Conservation (phyloP, 2,329 filamentous ascomycete genomes). For the Chaetomium globosum region DNA sequence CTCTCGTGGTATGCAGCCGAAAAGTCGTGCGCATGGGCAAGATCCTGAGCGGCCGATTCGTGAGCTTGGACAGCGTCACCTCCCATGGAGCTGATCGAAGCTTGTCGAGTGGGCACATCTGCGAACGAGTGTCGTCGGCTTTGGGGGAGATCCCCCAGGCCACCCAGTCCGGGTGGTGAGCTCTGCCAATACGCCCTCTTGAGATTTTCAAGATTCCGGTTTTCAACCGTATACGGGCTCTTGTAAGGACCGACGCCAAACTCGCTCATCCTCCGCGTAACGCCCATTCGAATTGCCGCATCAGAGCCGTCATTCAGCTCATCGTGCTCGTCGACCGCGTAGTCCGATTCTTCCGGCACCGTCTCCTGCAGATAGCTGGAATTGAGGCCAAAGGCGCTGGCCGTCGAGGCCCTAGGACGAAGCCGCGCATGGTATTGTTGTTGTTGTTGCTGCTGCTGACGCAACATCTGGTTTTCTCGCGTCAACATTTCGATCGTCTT, state of each 20-base stretch:
- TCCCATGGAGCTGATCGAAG: slow-evolving; percentile 63
- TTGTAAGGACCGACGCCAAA: slow-evolving; percentile 53
- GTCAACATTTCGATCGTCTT: slow-evolving; percentile 66
- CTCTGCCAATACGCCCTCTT: slow-evolving; percentile 73
- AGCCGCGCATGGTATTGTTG: slow-evolving; percentile 55
- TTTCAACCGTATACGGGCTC: slow-evolving; percentile 57
- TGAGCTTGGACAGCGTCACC: slow-evolving; percentile 54
- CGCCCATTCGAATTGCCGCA: slow-evolving; percentile 50
- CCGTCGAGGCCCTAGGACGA: slow-evolving; percentile 61
- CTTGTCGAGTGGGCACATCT: slow-evolving; percentile 66
- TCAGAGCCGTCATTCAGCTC: slow-evolving; percentile 60
- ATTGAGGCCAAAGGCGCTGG: slow-evolving; percentile 55
- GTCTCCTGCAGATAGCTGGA: slow-evolving; percentile 64
- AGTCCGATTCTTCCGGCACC: slow-evolving; percentile 68
- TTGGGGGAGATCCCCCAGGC: slow-evolving; percentile 65
- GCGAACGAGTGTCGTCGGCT: slow-evolving; percentile 81
- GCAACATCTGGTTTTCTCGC: slow-evolving; percentile 64
- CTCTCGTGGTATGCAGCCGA: slow-evolving; percentile 47
- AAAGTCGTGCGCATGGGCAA: slow-evolving; percentile 49
- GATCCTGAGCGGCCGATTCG: slow-evolving; percentile 51
- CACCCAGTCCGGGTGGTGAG: slow-evolving; percentile 63
- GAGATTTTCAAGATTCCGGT: slow-evolving; percentile 64
- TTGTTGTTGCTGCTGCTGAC: slow-evolving; percentile 52
- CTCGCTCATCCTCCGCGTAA: slow-evolving; percentile 61
- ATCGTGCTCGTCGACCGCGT: slow-evolving; percentile 72